These are phyloP conservation scores for Lolium rigidum DNA, from an alignment of 176 grass and related monocot species.

Conservation along the genomic window DNA sequence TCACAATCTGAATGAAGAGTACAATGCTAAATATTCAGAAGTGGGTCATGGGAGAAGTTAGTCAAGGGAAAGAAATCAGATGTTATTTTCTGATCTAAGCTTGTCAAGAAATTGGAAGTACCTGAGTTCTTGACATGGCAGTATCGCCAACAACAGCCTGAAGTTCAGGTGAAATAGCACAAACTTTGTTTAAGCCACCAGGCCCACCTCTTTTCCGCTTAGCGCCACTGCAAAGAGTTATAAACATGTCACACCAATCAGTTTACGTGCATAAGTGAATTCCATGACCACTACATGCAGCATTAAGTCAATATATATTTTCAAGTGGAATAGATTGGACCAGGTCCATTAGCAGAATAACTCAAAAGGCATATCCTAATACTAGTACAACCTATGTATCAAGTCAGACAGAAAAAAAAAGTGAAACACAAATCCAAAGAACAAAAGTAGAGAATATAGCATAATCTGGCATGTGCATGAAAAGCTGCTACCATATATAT, in stretches of 20 bases:
- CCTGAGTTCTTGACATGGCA: conserved; percentile 98
- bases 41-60: conserved; percentile 8
- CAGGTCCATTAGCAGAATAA: conserved; percentile 1
- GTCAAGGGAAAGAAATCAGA: neutral
- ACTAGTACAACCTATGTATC: neutral
- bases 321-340: neutral
- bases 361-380: neutral
- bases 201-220: conserved; percentile 93
- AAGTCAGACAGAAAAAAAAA: neutral
- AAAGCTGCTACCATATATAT: conserved; percentile 6
- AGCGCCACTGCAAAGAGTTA: conserved; percentile 46
- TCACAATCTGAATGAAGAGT: conserved; percentile 81
- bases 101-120: conserved; percentile 17
- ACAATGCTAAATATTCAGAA: conserved; percentile 36
- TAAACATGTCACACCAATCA: conserved; percentile 18
- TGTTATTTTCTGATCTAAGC: conserved; percentile 4
- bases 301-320: conserved; percentile 18
- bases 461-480: neutral
- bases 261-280: conserved; percentile 26
- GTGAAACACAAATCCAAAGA: neutral
- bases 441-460: neutral
- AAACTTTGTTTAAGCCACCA: conserved; percentile 96
- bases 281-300: conserved; percentile 6
- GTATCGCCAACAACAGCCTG: conserved; percentile 94
- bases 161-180: conserved; percentile 96